Conservation (phyloP, 352 stramenopile genomes). For the Stephanocyclus meneghinianus region DNA sequence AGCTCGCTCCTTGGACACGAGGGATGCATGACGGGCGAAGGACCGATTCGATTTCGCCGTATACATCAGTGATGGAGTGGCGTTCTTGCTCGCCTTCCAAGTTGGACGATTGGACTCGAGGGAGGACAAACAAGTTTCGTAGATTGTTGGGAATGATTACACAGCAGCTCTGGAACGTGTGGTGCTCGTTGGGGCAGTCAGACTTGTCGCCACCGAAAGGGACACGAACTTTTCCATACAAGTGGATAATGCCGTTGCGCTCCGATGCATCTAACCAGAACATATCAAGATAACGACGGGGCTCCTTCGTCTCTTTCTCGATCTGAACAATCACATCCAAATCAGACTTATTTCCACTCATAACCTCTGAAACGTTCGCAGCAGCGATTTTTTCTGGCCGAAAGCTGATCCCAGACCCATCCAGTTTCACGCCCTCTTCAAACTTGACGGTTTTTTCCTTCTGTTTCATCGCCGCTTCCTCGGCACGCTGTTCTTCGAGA, state of each 20-base stretch:
- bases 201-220: conserved; percentile 49
- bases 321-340: conserved; percentile 40
- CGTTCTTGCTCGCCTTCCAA: conserved; percentile 35
- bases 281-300: conserved; percentile 86
- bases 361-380: conserved; percentile 8
- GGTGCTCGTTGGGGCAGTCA: conserved; percentile 47
- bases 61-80: conserved; percentile 86
- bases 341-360: conserved; percentile 12
- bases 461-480: conserved; percentile 1
- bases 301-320: conserved; percentile 28
- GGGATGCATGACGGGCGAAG: conserved; percentile 91
- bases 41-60: conserved; percentile 88
- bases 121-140: conserved; percentile 94
- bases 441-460: conserved; percentile 21
- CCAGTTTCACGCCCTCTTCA: conserved; percentile 30
- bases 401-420: conserved; percentile 57
- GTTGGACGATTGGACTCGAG: conserved; percentile 44
- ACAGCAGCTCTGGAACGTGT: conserved; percentile 90
- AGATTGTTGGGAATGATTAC: conserved; percentile 93
- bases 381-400: conserved; percentile 57
- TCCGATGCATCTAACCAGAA: conserved; percentile 97
- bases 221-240: conserved; percentile 95
- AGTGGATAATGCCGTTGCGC: conserved; percentile 93
- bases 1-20: conserved; percentile 87
- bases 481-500: conserved; percentile 19